Percentiles rank a stretch among this genome's conserved stretches.
Conservation (phyloP, 345 rosid species). For the Combretum micranthum region DNA sequence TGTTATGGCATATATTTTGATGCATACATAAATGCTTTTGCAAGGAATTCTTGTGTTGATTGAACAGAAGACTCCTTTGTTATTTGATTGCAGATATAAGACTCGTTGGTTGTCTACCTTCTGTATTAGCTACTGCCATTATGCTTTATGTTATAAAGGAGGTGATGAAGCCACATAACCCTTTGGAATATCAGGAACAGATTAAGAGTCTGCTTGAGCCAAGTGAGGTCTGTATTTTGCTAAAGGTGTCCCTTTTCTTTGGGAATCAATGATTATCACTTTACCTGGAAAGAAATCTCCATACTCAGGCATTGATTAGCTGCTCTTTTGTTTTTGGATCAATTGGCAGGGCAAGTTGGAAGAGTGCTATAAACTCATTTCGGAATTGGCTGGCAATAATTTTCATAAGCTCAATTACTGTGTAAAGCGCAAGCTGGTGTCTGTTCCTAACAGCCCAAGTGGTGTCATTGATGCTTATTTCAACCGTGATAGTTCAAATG, state of each 20-base stretch:
- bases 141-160: slow-evolving; percentile 63
- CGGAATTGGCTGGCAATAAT: slow-evolving; percentile 28
- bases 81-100: slow-evolving; percentile 60
- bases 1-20: not conserved
- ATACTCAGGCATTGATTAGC: not conserved
- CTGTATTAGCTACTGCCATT: slow-evolving; percentile 65
- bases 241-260: not conserved
- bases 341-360: slow-evolving; percentile 51
- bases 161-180: slow-evolving; percentile 42
- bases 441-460: slow-evolving; percentile 39
- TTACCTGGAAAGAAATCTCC: not conserved
- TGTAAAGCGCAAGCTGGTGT: slow-evolving; percentile 40
- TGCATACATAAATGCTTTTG: slow-evolving; percentile 6
- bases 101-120: slow-evolving; percentile 52
- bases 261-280: not conserved
- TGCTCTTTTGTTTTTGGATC: not conserved
- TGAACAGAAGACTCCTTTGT: slow-evolving; percentile 49
- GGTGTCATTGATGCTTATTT: slow-evolving; percentile 53
- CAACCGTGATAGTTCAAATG: slow-evolving; percentile 61
- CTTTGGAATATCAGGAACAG: slow-evolving; percentile 47
- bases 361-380: slow-evolving; percentile 56
- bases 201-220: slow-evolving; percentile 49
- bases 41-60: slow-evolving; percentile 16
- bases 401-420: slow-evolving; percentile 19
- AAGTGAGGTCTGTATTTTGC: slow-evolving; percentile 42